A percentile compares a stretch with the other conserved stretches of the same genome.
phyloP scores from a whole-genome alignment of 768 basidiomycete genomes.

The Collybia sp. region DNA sequence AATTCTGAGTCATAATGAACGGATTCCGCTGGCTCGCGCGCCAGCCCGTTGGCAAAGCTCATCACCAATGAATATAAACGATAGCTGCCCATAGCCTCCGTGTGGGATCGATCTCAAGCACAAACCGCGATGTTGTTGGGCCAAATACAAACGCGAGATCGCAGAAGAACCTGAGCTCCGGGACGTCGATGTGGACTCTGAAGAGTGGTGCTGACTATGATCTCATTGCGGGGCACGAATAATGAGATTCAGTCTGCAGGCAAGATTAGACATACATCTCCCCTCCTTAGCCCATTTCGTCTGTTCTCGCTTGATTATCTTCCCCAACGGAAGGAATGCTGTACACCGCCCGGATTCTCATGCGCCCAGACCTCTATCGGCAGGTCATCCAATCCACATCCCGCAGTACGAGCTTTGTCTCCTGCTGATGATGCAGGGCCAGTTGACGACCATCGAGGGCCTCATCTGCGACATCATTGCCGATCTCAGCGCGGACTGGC shows the following conservation, averaged over 20 bases:
- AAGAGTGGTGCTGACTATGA: slow-evolving; percentile 94
- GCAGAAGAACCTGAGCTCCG: slow-evolving; percentile 42
- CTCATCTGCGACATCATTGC: slow-evolving; percentile 76
- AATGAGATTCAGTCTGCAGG: slow-evolving; percentile 95
- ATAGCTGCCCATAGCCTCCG: no score
- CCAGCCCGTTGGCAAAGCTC: no score
- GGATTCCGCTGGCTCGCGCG: no score
- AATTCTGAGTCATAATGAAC: no score
- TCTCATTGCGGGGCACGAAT: slow-evolving; percentile 88
- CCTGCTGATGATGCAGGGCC: slow-evolving; percentile 76
- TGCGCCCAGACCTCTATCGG: slow-evolving; percentile 78
- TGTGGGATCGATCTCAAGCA: no score
- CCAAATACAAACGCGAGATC: no score
- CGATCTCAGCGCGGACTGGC: slow-evolving; percentile 81
- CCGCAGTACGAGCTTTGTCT: slow-evolving; percentile 91
- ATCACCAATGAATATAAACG: no score
- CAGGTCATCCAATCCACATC: slow-evolving; percentile 92
- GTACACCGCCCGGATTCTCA: slow-evolving; percentile 77
- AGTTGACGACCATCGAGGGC: slow-evolving; percentile 96
- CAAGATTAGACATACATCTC: slow-evolving; percentile 66
- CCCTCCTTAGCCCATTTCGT: no score
- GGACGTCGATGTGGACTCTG: slow-evolving; percentile 65
- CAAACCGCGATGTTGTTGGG: no score
- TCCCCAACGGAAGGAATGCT: slow-evolving; percentile 70
- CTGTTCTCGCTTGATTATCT: background rate